Evolutionary conservation across 306 rosid species (phyloP), one percentile per base, ranked within the genome.

Genomic region (Acacia acuminata): DNA sequence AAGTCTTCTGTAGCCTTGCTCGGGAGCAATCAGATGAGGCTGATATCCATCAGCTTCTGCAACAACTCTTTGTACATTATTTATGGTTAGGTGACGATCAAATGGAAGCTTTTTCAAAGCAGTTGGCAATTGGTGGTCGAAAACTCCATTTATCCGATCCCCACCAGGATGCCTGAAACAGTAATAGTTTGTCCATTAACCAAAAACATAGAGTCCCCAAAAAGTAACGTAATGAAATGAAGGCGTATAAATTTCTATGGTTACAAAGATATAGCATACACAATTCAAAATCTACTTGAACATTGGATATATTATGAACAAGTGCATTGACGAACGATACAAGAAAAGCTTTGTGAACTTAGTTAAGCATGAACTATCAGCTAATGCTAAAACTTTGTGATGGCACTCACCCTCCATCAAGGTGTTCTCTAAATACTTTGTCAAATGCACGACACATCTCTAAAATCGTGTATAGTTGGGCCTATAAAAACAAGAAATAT

Each of bases 371-470:
- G 25, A 55, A 55, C 25, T 17, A 20, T 55, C 61, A 55, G 61
- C 22, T 56, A 56, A n/a, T 20, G 63, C 10, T 20, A 56, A n/a
- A 2, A 61, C 67, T 25, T 25, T 69, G 22, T 63, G 55, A 40
- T 27, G 77, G 78, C 82, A 88, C 82, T 85, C 92, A 96, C 99
- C 99, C 99, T 85, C 99, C 99, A 76, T 96, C 99, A 83, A 96
- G 87, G 84, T 96, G 99, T 77, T 96, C 99, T 88, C 85, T 96
- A 79, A 96, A 96, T 66, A 96, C 97, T 76, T 97, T 95, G 82
- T 96, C 99, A 92, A 96, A 94, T 53, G 99, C 99, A 76, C 99
- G 98, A 60, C 99, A 96, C 88, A 96, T 60, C 88, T 96, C 99
- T 87, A 96, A 90, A 82, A 96, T 94, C 55, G 98, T 94, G 84